These are phyloP conservation scores for Agarophyton chilense DNA, from an alignment of 23 red algal genomes.

Conservation along the genomic window DNA sequence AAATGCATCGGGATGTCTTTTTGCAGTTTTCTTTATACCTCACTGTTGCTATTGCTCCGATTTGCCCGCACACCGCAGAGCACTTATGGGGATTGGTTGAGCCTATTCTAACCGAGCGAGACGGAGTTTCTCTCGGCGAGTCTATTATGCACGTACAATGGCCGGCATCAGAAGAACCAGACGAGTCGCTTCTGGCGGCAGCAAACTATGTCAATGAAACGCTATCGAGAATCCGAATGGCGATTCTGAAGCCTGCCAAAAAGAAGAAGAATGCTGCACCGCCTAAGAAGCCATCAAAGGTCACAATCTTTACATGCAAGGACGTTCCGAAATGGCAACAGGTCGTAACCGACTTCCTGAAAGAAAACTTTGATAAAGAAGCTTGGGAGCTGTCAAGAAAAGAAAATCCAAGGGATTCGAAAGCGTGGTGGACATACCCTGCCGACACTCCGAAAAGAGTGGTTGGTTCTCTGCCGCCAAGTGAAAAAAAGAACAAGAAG, in stretches of 20 bases:
- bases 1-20: conserved; percentile 86
- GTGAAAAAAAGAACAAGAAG: conserved; percentile 76
- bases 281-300: conserved; percentile 30
- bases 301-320: conserved; percentile 63
- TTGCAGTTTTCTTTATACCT: conserved; percentile 75
- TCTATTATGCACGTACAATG: conserved; percentile 79
- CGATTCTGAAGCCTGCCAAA: conserved; percentile 64
- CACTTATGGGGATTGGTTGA: conserved; percentile 74
- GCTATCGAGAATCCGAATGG: conserved; percentile 75
- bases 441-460: conserved; percentile 84
- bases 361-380: conserved; percentile 73
- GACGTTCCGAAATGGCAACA: conserved; percentile 83
- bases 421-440: conserved; percentile 80
- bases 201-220: conserved; percentile 81
- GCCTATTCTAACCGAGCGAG: conserved; percentile 18
- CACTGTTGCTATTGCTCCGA: conserved; percentile 75
- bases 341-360: conserved; percentile 67
- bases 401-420: conserved; percentile 39
- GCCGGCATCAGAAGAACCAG: conserved; percentile 53
- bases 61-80: conserved; percentile 93
- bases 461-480: conserved; percentile 53
- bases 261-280: conserved; percentile 58
- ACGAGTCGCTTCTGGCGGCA: conserved; percentile 81
- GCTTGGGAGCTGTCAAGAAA: conserved; percentile 30
- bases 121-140: conserved; percentile 53